phyloP scores from a whole-genome alignment of 495 filamentous ascomycete genomes.

The Cairneyella variabilis region DNA sequence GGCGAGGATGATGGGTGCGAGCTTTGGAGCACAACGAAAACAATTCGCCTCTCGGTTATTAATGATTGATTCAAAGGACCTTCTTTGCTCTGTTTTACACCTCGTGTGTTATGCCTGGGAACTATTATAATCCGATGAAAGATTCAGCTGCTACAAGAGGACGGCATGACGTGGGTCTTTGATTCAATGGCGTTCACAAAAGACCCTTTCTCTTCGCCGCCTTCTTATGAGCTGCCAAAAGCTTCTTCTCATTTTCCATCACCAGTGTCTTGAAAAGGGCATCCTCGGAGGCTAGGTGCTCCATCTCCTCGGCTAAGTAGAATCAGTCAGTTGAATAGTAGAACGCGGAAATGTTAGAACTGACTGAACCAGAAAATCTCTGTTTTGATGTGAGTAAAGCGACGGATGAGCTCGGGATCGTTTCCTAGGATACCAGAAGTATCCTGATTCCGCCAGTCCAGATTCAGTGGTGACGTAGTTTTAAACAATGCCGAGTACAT shows the following conservation, averaged over 20 bases:
- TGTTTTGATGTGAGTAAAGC: background rate
- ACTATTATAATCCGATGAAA: no score
- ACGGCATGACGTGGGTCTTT: no score
- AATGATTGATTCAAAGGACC: no score
- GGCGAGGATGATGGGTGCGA: no score
- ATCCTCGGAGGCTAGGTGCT: background rate
- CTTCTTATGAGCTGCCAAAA: background rate
- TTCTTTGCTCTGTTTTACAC: no score
- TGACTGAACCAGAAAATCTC: conserved; percentile 2
- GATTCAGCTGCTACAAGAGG: no score
- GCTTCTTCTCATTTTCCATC: background rate
- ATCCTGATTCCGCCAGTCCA: background rate
- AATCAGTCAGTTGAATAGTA: background rate
- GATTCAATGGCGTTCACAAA: background rate
- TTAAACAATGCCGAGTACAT: conserved; percentile 1
- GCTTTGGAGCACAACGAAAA: no score
- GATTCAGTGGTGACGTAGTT: conserved; percentile 2
- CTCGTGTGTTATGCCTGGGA: no score
- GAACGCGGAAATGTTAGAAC: background rate
- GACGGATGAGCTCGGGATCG: background rate
- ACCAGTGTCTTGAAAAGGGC: background rate
- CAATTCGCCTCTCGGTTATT: no score
- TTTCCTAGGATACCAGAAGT: background rate
- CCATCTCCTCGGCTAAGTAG: background rate
- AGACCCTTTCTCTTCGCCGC: background rate